Base-by-base conservation (phyloP, 371 early-diverging fungal species). In the Rhizomucor pusillus region DNA sequence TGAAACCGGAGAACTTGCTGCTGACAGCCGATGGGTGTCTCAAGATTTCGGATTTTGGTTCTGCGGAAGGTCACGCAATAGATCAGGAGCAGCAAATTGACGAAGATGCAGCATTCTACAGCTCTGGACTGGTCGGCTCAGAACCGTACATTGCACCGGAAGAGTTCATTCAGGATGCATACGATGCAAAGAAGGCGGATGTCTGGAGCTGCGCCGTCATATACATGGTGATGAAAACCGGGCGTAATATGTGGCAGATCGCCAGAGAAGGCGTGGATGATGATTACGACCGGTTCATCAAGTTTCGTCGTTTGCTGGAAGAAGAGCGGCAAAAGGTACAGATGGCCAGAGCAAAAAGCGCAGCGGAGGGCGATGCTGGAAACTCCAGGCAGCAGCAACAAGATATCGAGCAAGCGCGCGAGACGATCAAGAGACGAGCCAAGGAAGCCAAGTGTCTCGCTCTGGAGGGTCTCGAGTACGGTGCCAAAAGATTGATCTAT, bases 21-120 rank as follows among this genome's bases (percentile, higher is more conserved):
- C 61, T 97, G 34, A 63, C 59, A 23, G 22, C 46, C n/a, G 19
- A 47, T 10, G 69, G 69, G 4, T 25, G 90, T 85, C 63, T 93
- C 44, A 91, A 92, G 67, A 84, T 97, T 19, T 82, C 91, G 6
- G 97, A 97, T 66, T 97, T 96, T 80, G 97, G 96, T 1, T 81
- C 96, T 41, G 84, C 94, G 7, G 29, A 29, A 29, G 7, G 29
- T 29, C 7, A 29, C 29, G 29, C 3, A 29, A 29, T 7, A 29
- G 29, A 29, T 29, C 29, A 29, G 29, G 29, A 29, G 7, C 29
- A 29, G 3, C 29, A 29, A 29, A 29, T 29, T 3, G 29, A 29
- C 29, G 7, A 29, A 29, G 29, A 29, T 5, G 7, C 29, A 3
- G 29, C 29, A 3, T 29, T 29, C 7, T 29, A 29, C 7, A 29